These are phyloP conservation scores for Acacia concinna DNA, from an alignment of 331 rosid species.

Conservation along the genomic window DNA sequence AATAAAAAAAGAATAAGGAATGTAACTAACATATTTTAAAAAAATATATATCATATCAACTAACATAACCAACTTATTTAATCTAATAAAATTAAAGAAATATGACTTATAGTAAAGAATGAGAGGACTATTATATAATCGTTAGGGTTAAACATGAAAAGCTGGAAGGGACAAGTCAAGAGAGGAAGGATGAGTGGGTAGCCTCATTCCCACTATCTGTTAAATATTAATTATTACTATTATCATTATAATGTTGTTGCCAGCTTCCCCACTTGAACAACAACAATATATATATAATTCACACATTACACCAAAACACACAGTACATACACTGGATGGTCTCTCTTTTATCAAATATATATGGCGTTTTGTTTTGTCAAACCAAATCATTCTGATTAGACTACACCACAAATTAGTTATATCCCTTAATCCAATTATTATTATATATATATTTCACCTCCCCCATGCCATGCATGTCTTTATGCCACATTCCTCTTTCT, in stretches of 20 bases:
- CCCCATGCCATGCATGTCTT: too few species aligned
- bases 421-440: slow-evolving; percentile 27
- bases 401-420: slow-evolving; percentile 31
- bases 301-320: background rate
- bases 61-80: too few species aligned
- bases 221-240: background rate
- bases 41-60: too few species aligned
- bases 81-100: too few species aligned
- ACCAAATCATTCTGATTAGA: slow-evolving; percentile 44
- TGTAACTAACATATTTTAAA: too few species aligned
- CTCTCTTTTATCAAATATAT: background rate
- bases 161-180: slow-evolving; percentile 43
- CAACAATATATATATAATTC: slow-evolving; percentile 36
- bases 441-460: slow-evolving; percentile 26
- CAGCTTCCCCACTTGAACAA: slow-evolving; percentile 48
- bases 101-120: too few species aligned
- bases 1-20: too few species aligned
- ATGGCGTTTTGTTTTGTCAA: background rate
- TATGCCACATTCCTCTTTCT: slow-evolving; percentile 37
- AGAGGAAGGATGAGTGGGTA: slow-evolving; percentile 44
- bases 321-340: background rate
- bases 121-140: too few species aligned
- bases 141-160: slow-evolving; percentile 34
- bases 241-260: slow-evolving; percentile 45
- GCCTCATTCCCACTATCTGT: slow-evolving; percentile 55